Conservation (phyloP, 768 basidiomycete genomes). For the Mycena crocata region DNA sequence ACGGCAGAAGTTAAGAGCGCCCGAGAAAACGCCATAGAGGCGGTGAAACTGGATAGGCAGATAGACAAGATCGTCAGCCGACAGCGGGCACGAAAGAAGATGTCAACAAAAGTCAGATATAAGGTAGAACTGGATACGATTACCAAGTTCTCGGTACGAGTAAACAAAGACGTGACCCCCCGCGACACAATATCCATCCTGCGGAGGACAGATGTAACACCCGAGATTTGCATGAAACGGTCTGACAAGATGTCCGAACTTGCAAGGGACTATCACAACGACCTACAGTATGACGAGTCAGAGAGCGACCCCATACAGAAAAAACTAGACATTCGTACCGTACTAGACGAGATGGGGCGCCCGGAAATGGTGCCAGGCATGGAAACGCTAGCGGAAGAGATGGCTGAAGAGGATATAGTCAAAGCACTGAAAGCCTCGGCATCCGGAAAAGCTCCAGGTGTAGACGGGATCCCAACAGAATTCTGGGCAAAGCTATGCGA, state of each 20-base stretch:
- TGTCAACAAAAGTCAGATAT: too few relatives aligned
- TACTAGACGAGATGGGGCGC: neutral
- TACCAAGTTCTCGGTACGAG: neutral
- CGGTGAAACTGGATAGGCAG: too few relatives aligned
- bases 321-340: neutral
- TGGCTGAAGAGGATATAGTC: neutral
- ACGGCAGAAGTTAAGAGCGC: neutral
- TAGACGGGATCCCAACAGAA: too few relatives aligned
- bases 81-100: too few relatives aligned
- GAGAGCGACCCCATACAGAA: too few relatives aligned
- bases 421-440: too few relatives aligned
- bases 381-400: neutral
- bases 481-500: too few relatives aligned
- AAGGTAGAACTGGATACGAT: neutral
- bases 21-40: neutral
- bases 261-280: slow-evolving; percentile 13
- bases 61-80: too few relatives aligned
- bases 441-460: too few relatives aligned
- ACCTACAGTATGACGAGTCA: slow-evolving; percentile 5
- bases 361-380: neutral
- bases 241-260: slow-evolving; percentile 3
- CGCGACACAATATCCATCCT: neutral
- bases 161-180: too few relatives aligned
- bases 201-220: neutral
- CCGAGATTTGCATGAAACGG: neutral